Evolutionary conservation across 805 yeast species (phyloP).

Genomic region (Candida succiphila): DNA sequence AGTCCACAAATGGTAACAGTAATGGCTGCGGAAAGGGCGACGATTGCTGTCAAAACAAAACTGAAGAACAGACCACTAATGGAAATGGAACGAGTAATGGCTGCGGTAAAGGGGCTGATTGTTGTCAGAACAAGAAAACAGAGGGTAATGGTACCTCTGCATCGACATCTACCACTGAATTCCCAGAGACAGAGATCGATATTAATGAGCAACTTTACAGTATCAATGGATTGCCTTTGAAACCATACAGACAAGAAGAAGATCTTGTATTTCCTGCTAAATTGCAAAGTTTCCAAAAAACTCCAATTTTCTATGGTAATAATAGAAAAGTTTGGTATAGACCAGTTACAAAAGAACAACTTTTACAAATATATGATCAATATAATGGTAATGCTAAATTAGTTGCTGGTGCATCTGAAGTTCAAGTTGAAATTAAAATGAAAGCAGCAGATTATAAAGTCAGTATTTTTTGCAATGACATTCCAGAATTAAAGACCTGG

Average conservation of each 20-base stretch:
- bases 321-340: conserved; percentile 33
- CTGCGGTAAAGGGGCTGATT: conserved; percentile 25
- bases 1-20: no score
- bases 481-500: conserved; percentile 27
- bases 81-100: conserved; percentile 1
- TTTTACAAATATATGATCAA: conserved; percentile 21
- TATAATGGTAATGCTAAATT: conserved; percentile 29
- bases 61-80: conserved; percentile 1
- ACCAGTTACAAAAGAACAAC: conserved; percentile 29
- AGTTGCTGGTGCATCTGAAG: conserved; percentile 38
- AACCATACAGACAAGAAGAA: conserved; percentile 26
- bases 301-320: conserved; percentile 26
- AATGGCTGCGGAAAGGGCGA: conserved; percentile 27
- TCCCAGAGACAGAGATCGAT: conserved; percentile 22
- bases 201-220: conserved; percentile 20
- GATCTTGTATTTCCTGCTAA: conserved; percentile 32
- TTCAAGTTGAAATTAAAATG: conserved; percentile 36
- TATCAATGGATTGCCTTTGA: conserved; percentile 30
- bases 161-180: conserved; percentile 12
- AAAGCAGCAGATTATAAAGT: conserved; percentile 30
- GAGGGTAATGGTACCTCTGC: conserved; percentile 5
- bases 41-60: conserved; percentile 25
- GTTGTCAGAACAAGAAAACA: conserved; percentile 22
- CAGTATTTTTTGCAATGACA: conserved; percentile 31
- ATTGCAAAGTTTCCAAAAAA: conserved; percentile 15